Percentiles rank a stretch among this genome's conserved stretches.
Evolutionary conservation across 2,329 filamentous ascomycete species (phyloP).

Genomic region (Aspergillus sp.): DNA sequence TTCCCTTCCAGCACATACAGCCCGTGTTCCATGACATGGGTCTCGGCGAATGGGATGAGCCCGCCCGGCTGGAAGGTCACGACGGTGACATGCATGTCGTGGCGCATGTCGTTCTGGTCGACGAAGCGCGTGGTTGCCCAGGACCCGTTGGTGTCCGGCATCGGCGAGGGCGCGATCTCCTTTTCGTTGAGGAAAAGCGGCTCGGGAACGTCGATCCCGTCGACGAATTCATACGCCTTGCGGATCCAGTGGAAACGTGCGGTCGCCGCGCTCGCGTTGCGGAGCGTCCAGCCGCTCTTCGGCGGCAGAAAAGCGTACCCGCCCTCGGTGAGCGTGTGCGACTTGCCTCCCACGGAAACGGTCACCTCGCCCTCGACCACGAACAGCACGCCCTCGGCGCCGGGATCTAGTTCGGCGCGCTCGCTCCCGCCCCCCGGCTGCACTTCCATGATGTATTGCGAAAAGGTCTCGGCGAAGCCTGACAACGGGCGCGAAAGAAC

Average conservation of each 20-base stretch:
- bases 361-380: slow-evolving; percentile 16
- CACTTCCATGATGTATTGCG: slow-evolving; percentile 20
- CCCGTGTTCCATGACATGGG: slow-evolving; percentile 18
- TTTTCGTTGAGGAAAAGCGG: slow-evolving; percentile 17
- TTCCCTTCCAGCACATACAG: slow-evolving; percentile 17
- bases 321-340: slow-evolving; percentile 14
- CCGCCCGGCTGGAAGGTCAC: slow-evolving; percentile 17
- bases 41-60: slow-evolving; percentile 16
- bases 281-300: slow-evolving; percentile 16
- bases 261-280: slow-evolving; percentile 10
- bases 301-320: slow-evolving; percentile 16
- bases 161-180: slow-evolving; percentile 11
- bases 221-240: slow-evolving; percentile 14
- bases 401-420: slow-evolving; percentile 12
- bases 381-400: slow-evolving; percentile 13
- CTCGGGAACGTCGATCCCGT: slow-evolving; percentile 13
- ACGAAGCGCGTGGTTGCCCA: slow-evolving; percentile 18
- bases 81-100: slow-evolving; percentile 18
- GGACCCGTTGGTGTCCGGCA: slow-evolving; percentile 16
- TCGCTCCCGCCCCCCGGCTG: slow-evolving; percentile 15
- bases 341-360: slow-evolving; percentile 7
- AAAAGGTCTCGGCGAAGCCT: slow-evolving; percentile 18
- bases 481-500: slow-evolving; percentile 16
- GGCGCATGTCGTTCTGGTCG: slow-evolving; percentile 14
- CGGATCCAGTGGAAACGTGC: slow-evolving; percentile 18